A percentile compares a stretch with the other conserved stretches of the same genome.
Conservation (phyloP, 2,329 filamentous ascomycete species). For the Botrytis galanthina region DNA sequence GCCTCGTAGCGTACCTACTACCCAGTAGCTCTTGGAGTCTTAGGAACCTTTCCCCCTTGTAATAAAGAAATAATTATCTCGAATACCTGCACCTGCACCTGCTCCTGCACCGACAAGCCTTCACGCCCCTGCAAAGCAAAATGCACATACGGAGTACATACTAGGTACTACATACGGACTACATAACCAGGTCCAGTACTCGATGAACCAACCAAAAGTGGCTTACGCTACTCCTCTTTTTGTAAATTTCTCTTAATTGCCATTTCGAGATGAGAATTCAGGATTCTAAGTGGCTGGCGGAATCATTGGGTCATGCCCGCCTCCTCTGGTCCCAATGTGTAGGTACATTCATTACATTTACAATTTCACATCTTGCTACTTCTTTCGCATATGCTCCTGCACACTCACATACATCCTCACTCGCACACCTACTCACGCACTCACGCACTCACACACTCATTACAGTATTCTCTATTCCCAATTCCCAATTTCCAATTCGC, state of each 20-base stretch:
- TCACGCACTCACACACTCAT: not conserved
- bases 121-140: not conserved
- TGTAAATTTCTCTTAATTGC: not conserved
- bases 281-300: not conserved
- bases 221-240: not conserved
- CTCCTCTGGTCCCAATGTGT: not conserved
- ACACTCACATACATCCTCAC: not conserved
- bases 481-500: not conserved
- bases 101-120: not conserved
- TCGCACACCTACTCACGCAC: not conserved
- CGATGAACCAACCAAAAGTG: not conserved
- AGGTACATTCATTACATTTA: not conserved
- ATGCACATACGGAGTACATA: not conserved
- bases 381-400: conserved; percentile 6
- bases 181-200: not conserved
- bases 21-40: too few species aligned
- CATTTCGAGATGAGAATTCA: not conserved
- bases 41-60: not conserved
- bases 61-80: not conserved
- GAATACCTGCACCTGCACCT: not conserved
- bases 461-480: not conserved
- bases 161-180: too few species aligned
- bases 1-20: too few species aligned
- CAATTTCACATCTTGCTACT: not conserved
- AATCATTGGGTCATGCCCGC: not conserved